A percentile compares a stretch with the other conserved stretches of the same genome.
Conservation (phyloP, 1,284 basidiomycete genomes). For the Ustilago crameri region DNA sequence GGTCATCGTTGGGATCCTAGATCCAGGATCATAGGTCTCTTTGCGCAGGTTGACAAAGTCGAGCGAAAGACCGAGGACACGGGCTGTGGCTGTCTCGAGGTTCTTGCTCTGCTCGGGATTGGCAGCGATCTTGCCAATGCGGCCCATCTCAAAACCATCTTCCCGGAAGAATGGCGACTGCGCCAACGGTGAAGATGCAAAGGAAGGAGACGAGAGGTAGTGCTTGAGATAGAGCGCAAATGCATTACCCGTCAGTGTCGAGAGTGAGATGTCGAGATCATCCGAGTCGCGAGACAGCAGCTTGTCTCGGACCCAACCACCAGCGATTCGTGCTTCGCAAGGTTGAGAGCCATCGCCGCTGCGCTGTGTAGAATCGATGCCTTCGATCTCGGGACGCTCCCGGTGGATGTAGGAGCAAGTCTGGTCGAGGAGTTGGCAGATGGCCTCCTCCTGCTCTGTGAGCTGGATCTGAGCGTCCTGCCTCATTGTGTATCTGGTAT, state of each 20-base stretch:
- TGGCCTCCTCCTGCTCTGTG: slow-evolving; percentile 47
- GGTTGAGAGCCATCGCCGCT: slow-evolving; percentile 26
- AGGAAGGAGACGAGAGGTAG: slow-evolving; percentile 73
- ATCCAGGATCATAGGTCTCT: slow-evolving; percentile 83
- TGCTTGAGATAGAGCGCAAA: slow-evolving; percentile 85
- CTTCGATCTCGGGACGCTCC: slow-evolving; percentile 40
- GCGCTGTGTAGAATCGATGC: slow-evolving; percentile 35
- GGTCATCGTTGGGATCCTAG: slow-evolving; percentile 85
- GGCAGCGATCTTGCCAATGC: slow-evolving; percentile 81
- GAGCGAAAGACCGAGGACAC: slow-evolving; percentile 82
- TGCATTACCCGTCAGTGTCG: slow-evolving; percentile 83
- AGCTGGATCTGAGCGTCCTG: slow-evolving; percentile 37
- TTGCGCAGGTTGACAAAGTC: slow-evolving; percentile 97
- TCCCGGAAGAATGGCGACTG: slow-evolving; percentile 69
- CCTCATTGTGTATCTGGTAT: slow-evolving; percentile 19
- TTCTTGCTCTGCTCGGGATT: slow-evolving; percentile 99
- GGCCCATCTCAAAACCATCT: slow-evolving; percentile 50
- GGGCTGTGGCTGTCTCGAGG: slow-evolving; percentile 93
- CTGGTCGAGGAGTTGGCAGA: slow-evolving; percentile 61
- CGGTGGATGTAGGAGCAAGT: slow-evolving; percentile 55
- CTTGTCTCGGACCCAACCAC: slow-evolving; percentile 98
- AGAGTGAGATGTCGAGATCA: slow-evolving; percentile 93
- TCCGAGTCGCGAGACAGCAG: slow-evolving; percentile 83
- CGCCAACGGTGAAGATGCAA: slow-evolving; percentile 65
- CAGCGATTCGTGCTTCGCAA: slow-evolving; percentile 72